Evolutionary conservation across 179 eudicot species (phyloP), one percentile per base, ranked within the genome.

Genomic region (Actinidia arguta): DNA sequence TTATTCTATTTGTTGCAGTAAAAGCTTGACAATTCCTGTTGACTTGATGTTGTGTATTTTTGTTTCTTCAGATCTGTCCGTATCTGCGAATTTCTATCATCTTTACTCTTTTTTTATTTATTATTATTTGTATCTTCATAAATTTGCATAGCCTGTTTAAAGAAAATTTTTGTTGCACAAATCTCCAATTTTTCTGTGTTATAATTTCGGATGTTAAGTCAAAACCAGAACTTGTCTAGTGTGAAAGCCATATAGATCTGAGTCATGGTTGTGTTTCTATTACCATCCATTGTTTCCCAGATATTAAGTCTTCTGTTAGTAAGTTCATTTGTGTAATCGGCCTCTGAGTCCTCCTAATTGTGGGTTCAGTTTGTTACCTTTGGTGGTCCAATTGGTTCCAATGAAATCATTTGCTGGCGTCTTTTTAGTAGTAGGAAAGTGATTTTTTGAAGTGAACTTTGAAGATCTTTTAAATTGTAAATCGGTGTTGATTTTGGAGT

Each of bases 401-500:
- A 31, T 9, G 67, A 61, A 39, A 52, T 18, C 48, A 5, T 27
- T 39, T 39, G 18, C 20, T 10, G 10, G 2, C 8, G 46, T 13
- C 4, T n/a, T 77, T 61, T 61, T 22, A 1, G 46, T 22, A 1
- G 46, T 0, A 16, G 14, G 61, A 52, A 52, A 73, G 20, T 73
- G 36, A 13, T 13, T 42, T 61, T 46, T 24, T 20, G 0, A 8
- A 13, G 55, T 44, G 55, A 20, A 18, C 1, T 31, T 1, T 5
- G 52, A 4, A 12, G 58, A 10, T 44, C 8, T 76, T 11, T n/a
- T 27, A 74, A 25, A 4, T n/a, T 22, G 18, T 47, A 13, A 67
- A 72, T 72, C 58, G 48, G 58, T 48, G 76, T 72, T 48, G 11
- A 51, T 51, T 46, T 71, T 54, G n/a, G n/a, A 71, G 16, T 44